These are phyloP conservation scores for Aureobasidium sp. DNA, from an alignment of 2,329 filamentous ascomycete genomes.

Conservation along the genomic window DNA sequence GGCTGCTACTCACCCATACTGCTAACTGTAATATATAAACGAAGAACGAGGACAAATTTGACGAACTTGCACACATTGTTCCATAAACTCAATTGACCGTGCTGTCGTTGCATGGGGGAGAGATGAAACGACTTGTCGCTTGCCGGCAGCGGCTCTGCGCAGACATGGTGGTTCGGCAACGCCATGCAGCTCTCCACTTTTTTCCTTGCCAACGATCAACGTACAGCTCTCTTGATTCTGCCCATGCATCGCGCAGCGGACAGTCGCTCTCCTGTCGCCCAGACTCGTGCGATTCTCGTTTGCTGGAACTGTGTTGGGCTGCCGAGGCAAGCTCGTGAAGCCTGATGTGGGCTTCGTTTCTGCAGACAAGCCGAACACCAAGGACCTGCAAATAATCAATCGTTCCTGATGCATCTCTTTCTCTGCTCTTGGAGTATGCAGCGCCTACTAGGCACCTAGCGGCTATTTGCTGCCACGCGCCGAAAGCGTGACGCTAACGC, in stretches of 20 bases:
- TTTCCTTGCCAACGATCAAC: not conserved
- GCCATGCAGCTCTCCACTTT: conserved; percentile 6
- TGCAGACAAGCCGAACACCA: not conserved
- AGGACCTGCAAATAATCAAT: too few relatives aligned
- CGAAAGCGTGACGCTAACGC: not conserved
- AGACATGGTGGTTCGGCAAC: not conserved
- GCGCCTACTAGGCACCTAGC: not conserved
- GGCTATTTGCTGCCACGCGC: not conserved
- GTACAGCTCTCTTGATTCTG: not conserved
- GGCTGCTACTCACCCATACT: not conserved
- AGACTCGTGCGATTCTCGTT: not conserved
- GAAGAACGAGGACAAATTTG: not conserved
- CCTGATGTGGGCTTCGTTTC: not conserved
- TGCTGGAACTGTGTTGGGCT: not conserved
- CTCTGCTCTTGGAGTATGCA: not conserved
- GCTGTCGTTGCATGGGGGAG: not conserved
- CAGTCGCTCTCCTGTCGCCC: too few relatives aligned
- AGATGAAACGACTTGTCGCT: not conserved
- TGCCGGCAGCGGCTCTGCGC: not conserved
- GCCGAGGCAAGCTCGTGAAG: not conserved
- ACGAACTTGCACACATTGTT: not conserved
- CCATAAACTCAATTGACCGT: not conserved
- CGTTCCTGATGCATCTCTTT: not conserved
- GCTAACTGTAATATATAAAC: conserved; percentile 5
- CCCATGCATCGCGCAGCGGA: not conserved